Base-by-base conservation (phyloP, 805 yeast genomes). In the Yarrowia phangngaensis region DNA sequence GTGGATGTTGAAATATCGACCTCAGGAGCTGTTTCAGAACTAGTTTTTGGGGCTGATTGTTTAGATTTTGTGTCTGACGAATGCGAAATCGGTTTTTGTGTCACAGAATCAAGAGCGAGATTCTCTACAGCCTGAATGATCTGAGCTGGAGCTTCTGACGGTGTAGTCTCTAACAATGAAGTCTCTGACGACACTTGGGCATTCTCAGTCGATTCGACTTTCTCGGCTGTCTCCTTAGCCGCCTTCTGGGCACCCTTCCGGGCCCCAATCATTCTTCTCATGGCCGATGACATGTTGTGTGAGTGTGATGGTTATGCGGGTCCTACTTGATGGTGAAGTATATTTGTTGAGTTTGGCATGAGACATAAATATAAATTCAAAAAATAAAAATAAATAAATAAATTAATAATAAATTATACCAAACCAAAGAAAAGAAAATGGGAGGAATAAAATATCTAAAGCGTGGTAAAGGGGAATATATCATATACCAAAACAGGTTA, bases 241-340 rank as follows among this genome's bases (percentile, higher is more conserved):
- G 23, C 14, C 19, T 38, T 38, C 32, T 38, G 45, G 45, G 45
- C 45, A 4, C 32, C 45, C 45, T 38, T 38, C 12, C 27, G 26
- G 45, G 45, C 45, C 14, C 45, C 45, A 31, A 38, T 38, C 45
- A 38, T 38, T 16, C 45, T 31, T 38, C 45, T 27, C 45, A 38
- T 38, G n/a, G 45, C 45, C 4, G 45, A 38, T 19, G 45, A 38
- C 45, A 38, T 38, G 17, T 8, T 36, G 40, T 15, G 6, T n/a
- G n/a, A n/a, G n/a, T 26, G 28, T 26, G n/a, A 11, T 22, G 36
- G n/a, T 13, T 6, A 2, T 5, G 27, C 15, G 20, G 29, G n/a
- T n/a, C n/a, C n/a, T n/a, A n/a, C n/a, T n/a, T n/a, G n/a, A n/a
- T n/a, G n/a, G n/a, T n/a, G n/a, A n/a, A n/a, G n/a, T n/a, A n/a